Conservation (phyloP, 371 early-diverging fungal species). For the Mortierella sp. region DNA sequence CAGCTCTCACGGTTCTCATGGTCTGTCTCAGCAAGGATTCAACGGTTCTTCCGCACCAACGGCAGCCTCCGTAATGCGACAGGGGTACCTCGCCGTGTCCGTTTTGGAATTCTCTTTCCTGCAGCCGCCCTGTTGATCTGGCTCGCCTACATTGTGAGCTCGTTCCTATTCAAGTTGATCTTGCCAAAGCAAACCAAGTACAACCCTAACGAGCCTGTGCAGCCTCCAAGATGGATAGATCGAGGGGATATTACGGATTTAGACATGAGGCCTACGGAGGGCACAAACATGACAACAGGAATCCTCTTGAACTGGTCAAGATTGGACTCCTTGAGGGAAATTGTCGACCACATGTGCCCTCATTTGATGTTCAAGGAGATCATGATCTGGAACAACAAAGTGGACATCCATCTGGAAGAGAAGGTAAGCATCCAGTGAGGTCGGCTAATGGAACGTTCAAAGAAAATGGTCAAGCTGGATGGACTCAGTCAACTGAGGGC, state of each 20-base stretch:
- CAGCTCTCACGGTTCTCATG: slow-evolving; percentile 32
- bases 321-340: slow-evolving; percentile 56
- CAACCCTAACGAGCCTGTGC: slow-evolving; percentile 1
- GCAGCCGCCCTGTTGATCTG: slow-evolving; percentile 6
- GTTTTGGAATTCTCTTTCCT: slow-evolving; percentile 41
- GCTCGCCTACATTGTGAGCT: slow-evolving; percentile 21
- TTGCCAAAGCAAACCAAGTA: slow-evolving; percentile 3
- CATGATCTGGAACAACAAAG: slow-evolving; percentile 73
- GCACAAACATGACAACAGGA: slow-evolving; percentile 62
- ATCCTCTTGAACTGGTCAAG: slow-evolving; percentile 59
- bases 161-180: slow-evolving; percentile 25
- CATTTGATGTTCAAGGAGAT: slow-evolving; percentile 69
- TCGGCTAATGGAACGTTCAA: no score
- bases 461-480: no score
- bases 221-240: slow-evolving; percentile 42
- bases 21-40: slow-evolving; percentile 15
- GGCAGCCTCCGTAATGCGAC: slow-evolving; percentile 21
- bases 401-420: slow-evolving; percentile 56
- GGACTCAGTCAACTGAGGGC: no score
- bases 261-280: slow-evolving; percentile 67
- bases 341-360: slow-evolving; percentile 64
- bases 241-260: slow-evolving; percentile 42
- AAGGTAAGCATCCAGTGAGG: slow-evolving; percentile 57
- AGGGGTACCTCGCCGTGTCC: slow-evolving; percentile 34
- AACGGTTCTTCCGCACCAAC: slow-evolving; percentile 35